Conservation (phyloP, 202 grass and related monocot species). For the Dendrocalamus latiflorus region DNA sequence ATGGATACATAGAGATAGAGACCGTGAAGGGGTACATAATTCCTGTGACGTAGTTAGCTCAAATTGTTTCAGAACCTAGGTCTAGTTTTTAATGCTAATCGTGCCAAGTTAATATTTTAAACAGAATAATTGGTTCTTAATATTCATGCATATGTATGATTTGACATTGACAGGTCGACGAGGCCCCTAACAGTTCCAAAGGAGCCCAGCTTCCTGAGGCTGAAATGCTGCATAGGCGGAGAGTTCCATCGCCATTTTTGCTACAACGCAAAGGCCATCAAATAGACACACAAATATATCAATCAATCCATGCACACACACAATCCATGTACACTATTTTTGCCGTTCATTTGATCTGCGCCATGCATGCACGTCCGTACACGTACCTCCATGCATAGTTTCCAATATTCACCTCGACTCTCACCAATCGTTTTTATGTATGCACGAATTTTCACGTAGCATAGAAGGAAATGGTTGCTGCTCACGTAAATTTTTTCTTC, state of each 20-base stretch:
- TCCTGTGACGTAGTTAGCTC: neutral
- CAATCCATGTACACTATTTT: neutral
- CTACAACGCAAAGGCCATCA: slow-evolving; percentile 56
- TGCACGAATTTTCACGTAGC: neutral
- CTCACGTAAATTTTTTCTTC: slow-evolving; percentile 14
- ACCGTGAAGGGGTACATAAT: neutral
- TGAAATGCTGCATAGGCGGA: too few relatives aligned
- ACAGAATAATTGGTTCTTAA: neutral
- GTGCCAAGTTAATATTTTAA: neutral
- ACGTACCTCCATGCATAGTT: neutral
- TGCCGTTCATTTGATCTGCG: slow-evolving; percentile 10
- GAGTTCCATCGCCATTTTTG: slow-evolving; percentile 76
- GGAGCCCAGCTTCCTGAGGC: slow-evolving; percentile 76
- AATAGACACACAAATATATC: neutral
- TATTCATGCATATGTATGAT: neutral
- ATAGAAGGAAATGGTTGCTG: neutral
- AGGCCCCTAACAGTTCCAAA: slow-evolving; percentile 75
- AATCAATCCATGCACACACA: neutral
- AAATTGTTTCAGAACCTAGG: neutral
- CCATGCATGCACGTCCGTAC: neutral
- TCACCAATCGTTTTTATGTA: neutral
- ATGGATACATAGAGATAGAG: neutral
- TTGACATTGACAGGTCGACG: slow-evolving; percentile 43
- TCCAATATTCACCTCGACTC: neutral
- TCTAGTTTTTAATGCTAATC: neutral